These are phyloP conservation scores for Candida endomychidarum DNA, from an alignment of 805 yeast species.

Conservation along the genomic window DNA sequence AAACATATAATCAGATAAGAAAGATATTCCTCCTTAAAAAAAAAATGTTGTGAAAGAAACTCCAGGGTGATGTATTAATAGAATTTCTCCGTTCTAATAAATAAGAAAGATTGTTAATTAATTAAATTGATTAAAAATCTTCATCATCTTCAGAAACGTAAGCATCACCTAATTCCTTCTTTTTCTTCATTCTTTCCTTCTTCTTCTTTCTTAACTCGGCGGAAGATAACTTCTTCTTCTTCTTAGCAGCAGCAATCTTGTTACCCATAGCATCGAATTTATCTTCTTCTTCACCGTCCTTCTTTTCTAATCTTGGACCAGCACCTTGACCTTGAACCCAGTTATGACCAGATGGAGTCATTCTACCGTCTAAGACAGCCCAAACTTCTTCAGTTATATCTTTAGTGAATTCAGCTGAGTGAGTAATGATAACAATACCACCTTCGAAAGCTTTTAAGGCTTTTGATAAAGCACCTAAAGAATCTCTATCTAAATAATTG, in stretches of 20 bases:
- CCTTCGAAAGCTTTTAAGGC: conserved; percentile 99
- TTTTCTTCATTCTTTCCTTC: conserved; percentile 99
- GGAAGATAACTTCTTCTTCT: conserved; percentile 96
- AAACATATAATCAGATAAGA: conserved; percentile 14
- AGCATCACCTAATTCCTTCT: conserved; percentile 99
- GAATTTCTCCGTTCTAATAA: conserved; percentile 4
- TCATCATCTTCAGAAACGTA: conserved; percentile 93
- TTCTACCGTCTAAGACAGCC: conserved; percentile 97
- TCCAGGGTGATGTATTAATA: conserved; percentile 3
- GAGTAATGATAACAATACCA: conserved; percentile 99
- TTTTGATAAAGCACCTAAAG: conserved; percentile 98
- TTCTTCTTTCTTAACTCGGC: conserved; percentile 99
- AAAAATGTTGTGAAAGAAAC: conserved; percentile 7
- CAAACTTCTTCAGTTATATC: conserved; percentile 99
- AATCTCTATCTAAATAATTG: conserved; percentile 98
- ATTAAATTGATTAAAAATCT: conserved; percentile 46
- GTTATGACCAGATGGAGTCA: conserved; percentile 99
- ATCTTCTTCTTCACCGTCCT: conserved; percentile 96
- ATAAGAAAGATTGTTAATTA: neutral
- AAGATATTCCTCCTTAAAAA: conserved; percentile 5
- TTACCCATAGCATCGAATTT: conserved; percentile 99
- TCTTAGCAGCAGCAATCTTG: conserved; percentile 95
- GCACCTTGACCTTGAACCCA: conserved; percentile 99
- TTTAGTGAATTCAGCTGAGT: conserved; percentile 99
- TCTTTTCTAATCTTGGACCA: conserved; percentile 99